phyloP scores from a whole-genome alignment of 2,329 filamentous ascomycete species.

The Ascochyta koolunga region DNA sequence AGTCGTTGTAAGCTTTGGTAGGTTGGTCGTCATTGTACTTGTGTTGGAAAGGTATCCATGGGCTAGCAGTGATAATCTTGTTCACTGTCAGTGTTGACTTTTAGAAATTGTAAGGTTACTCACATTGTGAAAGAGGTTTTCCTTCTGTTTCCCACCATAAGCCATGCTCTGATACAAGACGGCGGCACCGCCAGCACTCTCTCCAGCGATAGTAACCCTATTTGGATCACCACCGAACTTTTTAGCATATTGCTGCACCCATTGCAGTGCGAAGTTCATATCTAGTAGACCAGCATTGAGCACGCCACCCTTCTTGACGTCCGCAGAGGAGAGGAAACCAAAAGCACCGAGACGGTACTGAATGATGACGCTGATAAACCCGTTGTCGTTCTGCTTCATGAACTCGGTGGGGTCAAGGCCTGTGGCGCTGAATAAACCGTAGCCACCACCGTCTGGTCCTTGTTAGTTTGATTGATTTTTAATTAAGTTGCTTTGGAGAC shows the following conservation, averaged over 20 bases:
- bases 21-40: slow-evolving; percentile 42
- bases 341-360: slow-evolving; percentile 68
- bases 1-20: slow-evolving; percentile 35
- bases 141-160: slow-evolving; percentile 46
- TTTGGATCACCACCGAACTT: slow-evolving; percentile 60
- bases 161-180: slow-evolving; percentile 54
- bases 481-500: slow-evolving; percentile 19
- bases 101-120: slow-evolving; percentile 16
- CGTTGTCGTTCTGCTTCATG: slow-evolving; percentile 51
- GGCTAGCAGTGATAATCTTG: slow-evolving; percentile 40
- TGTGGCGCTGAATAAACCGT: slow-evolving; percentile 40
- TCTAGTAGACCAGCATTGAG: slow-evolving; percentile 70
- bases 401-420: slow-evolving; percentile 41
- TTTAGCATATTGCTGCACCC: slow-evolving; percentile 66
- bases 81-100: slow-evolving; percentile 18
- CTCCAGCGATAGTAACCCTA: slow-evolving; percentile 66
- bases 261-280: slow-evolving; percentile 64
- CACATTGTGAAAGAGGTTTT: slow-evolving; percentile 41
- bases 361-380: slow-evolving; percentile 64
- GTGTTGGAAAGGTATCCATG: slow-evolving; percentile 42
- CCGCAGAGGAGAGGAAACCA: slow-evolving; percentile 66
- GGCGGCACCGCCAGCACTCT: slow-evolving; percentile 66
- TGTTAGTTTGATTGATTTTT: slow-evolving; percentile 28
- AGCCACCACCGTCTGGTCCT: slow-evolving; percentile 49
- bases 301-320: slow-evolving; percentile 60